Conservation (phyloP, 2,329 filamentous ascomycete species). For the Ciborinia camelliae region DNA sequence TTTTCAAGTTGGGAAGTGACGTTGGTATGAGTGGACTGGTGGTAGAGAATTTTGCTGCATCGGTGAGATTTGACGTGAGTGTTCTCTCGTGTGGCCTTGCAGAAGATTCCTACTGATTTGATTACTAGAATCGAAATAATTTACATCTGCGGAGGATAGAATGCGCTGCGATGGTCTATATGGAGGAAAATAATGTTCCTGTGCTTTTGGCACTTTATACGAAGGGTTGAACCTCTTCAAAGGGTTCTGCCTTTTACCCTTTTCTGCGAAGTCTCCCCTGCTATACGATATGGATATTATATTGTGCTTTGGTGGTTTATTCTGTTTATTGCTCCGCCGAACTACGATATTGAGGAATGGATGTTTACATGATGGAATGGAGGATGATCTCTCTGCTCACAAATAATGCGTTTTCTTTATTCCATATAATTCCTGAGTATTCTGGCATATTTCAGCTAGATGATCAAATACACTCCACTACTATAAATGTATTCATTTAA, state of each 20-base stretch:
- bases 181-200: neutral
- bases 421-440: neutral
- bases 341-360: neutral
- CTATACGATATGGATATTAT: too few relatives aligned
- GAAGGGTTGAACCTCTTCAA: too few relatives aligned
- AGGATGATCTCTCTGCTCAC: neutral
- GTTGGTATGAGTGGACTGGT: neutral
- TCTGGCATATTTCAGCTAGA: fast-evolving
- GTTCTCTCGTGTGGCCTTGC: neutral
- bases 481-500: neutral
- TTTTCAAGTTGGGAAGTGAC: neutral
- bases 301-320: neutral
- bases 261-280: neutral
- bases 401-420: neutral
- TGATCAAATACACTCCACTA: neutral
- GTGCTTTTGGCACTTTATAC: neutral
- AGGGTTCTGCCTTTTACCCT: neutral
- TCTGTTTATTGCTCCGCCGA: neutral
- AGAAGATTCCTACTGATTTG: neutral
- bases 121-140: neutral
- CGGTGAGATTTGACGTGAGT: neutral
- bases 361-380: too few relatives aligned
- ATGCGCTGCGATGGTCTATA: neutral
- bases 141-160: neutral
- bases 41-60: neutral